These are phyloP conservation scores for Debaryomycetaceae sp. DNA, from an alignment of 1,139 yeast genomes.

Conservation along the genomic window DNA sequence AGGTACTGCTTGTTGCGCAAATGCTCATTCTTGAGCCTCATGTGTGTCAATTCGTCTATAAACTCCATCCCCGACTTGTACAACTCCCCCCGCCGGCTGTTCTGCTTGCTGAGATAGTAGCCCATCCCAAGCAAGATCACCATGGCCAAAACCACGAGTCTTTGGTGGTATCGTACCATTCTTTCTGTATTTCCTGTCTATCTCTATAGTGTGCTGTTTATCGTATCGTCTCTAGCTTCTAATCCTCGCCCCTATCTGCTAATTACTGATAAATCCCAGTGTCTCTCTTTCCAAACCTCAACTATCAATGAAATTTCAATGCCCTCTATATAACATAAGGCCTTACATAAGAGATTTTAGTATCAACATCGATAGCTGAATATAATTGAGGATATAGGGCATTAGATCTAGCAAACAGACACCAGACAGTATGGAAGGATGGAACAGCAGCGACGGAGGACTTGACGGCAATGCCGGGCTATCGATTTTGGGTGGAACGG, in stretches of 20 bases:
- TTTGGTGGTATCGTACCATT: not conserved
- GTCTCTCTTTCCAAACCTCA: no score
- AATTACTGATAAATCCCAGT: no score
- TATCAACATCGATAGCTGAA: no score
- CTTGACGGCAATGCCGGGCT: not conserved
- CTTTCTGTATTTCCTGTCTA: no score
- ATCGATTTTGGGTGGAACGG: constrained; percentile 5
- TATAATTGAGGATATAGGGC: no score
- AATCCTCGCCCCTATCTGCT: no score
- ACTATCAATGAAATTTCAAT: no score
- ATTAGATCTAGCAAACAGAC: not conserved
- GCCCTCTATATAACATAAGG: not conserved
- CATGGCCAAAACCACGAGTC: not conserved
- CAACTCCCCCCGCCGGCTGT: not conserved
- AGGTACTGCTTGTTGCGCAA: not conserved
- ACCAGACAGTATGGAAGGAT: not conserved
- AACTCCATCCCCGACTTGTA: not conserved
- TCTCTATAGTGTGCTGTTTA: no score
- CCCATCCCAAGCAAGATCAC: not conserved
- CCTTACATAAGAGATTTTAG: not conserved
- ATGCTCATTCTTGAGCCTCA: not conserved
- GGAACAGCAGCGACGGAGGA: constrained; percentile 7
- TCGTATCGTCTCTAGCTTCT: no score
- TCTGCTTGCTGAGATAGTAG: not conserved
- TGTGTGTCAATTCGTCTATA: not conserved